Evolutionary conservation across 2,329 filamentous ascomycete genomes (phyloP), one percentile per base, ranked within the genome.

Genomic region (Fusarium citri): DNA sequence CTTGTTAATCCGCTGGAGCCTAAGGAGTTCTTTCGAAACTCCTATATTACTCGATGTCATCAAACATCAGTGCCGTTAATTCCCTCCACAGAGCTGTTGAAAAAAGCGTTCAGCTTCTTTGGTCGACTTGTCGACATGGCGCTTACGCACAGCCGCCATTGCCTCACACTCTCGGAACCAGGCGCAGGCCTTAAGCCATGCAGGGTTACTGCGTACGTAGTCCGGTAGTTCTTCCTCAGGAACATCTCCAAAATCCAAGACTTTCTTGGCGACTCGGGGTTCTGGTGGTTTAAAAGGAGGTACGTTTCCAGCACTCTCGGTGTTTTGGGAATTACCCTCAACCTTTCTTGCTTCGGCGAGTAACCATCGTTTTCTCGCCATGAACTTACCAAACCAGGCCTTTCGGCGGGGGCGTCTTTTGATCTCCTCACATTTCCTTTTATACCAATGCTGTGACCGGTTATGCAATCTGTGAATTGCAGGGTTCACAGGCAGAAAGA

Each of bases 401-500:
- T 89, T 89, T 20, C 85, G 80, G 5, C 78, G 80, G 7, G 82
- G 83, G 3, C 87, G 83, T 3, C 75, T 75, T 41, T 77, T 72
- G 30, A 89, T 88, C 60, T 89, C 87, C 2, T 75, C 72, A 34
- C 82, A 78, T 64, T 88, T 89, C 18, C 76, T 74, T 16, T 71
- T 74, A 51, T 83, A 78, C 86, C 86, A 89, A 20, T 78, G 76
- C 6, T 81, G 72, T 1, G 84, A 80, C 46, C 80, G 80, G 3
- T 77, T 77, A 46, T 83, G 80, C 2, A 80, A 80, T 77, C 82
- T 84, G 54, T 87, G 84, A 3, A 84, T 80, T 3, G 82, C 82
- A 0, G 87, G 87, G 72, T 90, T 84, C 5, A 87, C 79, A 49
- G 82, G 78, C 2, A 81, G 77, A 67, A 82, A 88, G 8, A 80